A percentile compares a stretch with the other conserved stretches of the same genome.
These are phyloP conservation scores for Penicillium turbatum DNA, from an alignment of 495 filamentous ascomycete species.

Conservation along the genomic window DNA sequence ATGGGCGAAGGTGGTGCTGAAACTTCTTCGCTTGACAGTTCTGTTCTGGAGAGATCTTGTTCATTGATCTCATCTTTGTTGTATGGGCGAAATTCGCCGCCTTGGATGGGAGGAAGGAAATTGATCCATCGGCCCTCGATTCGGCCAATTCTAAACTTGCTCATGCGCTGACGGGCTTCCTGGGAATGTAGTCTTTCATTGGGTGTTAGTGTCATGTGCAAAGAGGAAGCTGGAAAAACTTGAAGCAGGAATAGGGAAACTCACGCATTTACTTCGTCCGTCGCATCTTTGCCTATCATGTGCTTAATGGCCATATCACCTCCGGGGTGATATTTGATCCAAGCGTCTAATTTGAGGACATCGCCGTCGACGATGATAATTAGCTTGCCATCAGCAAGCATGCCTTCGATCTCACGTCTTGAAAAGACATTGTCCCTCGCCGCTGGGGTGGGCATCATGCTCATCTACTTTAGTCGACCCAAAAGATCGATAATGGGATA, in stretches of 20 bases:
- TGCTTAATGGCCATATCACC: constrained; percentile 80
- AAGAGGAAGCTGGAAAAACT: neutral
- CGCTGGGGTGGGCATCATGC: constrained; percentile 4
- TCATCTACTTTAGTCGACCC: neutral
- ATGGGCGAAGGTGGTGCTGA: constrained; percentile 16
- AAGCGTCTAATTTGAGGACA: constrained; percentile 75
- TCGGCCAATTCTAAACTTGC: constrained; percentile 67
- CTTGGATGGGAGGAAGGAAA: constrained; percentile 80
- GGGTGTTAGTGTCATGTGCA: neutral
- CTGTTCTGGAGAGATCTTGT: neutral
- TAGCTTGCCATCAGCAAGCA: constrained; percentile 68
- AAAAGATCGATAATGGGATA: neutral
- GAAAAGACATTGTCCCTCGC: constrained; percentile 50
- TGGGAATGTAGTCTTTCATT: constrained; percentile 60
- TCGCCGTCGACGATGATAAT: constrained; percentile 72
- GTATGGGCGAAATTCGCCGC: constrained; percentile 54
- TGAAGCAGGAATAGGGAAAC: neutral
- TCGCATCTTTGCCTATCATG: constrained; percentile 83
- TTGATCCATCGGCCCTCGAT: constrained; percentile 75
- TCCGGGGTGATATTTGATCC: constrained; percentile 79
- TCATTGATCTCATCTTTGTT: neutral
- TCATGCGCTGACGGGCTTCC: constrained; percentile 65
- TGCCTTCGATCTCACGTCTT: constrained; percentile 67
- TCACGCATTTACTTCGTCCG: constrained; percentile 71
- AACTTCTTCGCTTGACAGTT: constrained; percentile 8